A percentile compares a stretch with the other conserved stretches of the same genome.
Conservation (phyloP, 2,329 filamentous ascomycete genomes). For the Bipolaris sorokiniana region DNA sequence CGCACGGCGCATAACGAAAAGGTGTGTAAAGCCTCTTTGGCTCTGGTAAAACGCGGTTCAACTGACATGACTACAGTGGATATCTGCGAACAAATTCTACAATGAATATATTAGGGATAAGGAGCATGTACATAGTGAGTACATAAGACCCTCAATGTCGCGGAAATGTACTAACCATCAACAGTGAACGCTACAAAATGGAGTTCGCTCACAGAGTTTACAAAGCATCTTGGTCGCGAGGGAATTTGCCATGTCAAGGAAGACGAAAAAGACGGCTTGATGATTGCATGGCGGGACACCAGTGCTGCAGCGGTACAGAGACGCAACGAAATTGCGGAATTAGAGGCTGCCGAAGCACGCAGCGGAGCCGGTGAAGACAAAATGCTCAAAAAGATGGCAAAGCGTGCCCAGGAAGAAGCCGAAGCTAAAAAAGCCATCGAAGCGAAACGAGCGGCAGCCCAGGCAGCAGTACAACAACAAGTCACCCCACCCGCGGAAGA, state of each 20-base stretch:
- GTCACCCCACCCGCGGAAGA: slow-evolving; percentile 42
- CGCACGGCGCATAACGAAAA: slow-evolving; percentile 90
- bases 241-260: slow-evolving; percentile 84
- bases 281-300: slow-evolving; percentile 90
- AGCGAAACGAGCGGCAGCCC: slow-evolving; percentile 54
- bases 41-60: neutral
- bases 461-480: slow-evolving; percentile 40
- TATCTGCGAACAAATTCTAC: slow-evolving; percentile 92
- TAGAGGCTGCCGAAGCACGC: slow-evolving; percentile 85
- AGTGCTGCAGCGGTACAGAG: slow-evolving; percentile 82
- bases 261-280: slow-evolving; percentile 84
- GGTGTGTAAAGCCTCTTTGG: neutral
- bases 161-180: neutral
- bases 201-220: slow-evolving; percentile 87
- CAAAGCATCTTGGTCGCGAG: slow-evolving; percentile 83
- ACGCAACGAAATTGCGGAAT: slow-evolving; percentile 79
- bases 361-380: slow-evolving; percentile 89
- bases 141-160: too few relatives aligned
- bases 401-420: slow-evolving; percentile 69
- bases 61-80: slow-evolving; percentile 52
- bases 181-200: slow-evolving; percentile 85
- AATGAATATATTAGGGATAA: slow-evolving; percentile 82
- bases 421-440: slow-evolving; percentile 46
- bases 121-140: slow-evolving; percentile 71
- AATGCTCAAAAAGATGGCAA: slow-evolving; percentile 83